Base-by-base conservation (phyloP, 129 eudicot genomes). In the Arctium lappa region DNA sequence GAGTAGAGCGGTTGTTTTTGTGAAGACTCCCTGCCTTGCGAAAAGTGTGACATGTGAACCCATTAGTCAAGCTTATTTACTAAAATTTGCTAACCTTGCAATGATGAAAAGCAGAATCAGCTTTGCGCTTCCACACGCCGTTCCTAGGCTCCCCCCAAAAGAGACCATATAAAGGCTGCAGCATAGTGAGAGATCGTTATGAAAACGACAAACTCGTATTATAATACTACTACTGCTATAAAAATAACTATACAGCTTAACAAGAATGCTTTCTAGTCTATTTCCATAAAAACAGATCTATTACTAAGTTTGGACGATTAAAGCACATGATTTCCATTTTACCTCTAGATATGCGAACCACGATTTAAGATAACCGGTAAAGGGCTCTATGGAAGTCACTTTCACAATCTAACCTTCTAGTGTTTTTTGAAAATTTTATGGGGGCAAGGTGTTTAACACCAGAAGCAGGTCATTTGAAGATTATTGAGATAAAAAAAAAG, bases 161-260 rank as follows among this genome's bases (percentile, higher is more conserved):
- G 72, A 95, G 93, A 60, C 93, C 91, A 78, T 93, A 87, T 83
- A 91, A 46, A 86, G 98, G 99, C 99, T 95, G 91, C 88, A 86
- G 53, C 48, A 73, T 22, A 33, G 69, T 44, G 72, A 79, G 31
- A 38, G 5, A 32, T 38, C 31, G 32, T 9, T 75, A 65, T 75
- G 30, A 50, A 82, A 69, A 62, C 46, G 8, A 66, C 39, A 74
- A 44, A 74, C 30, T 29, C n/a, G 18, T 12, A 38, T 31, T 22
- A 79, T 60, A 42, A 22, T 32, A 74, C 13, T 39, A 7, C 22
- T 9, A 42, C 63, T 42, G 18, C 9, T 40, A 30, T 42, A 66
- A 12, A 72, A 5, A 37, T 3, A 39, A 37, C 39, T n/a, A 81
- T 37, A 56, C 4, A 80, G 22, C 68, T n/a, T 53, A 38, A 50